Percentiles rank a stretch among this genome's conserved stretches.
phyloP scores from a whole-genome alignment of 2,329 filamentous ascomycete species.

The Pseudogymnoascus sp. region DNA sequence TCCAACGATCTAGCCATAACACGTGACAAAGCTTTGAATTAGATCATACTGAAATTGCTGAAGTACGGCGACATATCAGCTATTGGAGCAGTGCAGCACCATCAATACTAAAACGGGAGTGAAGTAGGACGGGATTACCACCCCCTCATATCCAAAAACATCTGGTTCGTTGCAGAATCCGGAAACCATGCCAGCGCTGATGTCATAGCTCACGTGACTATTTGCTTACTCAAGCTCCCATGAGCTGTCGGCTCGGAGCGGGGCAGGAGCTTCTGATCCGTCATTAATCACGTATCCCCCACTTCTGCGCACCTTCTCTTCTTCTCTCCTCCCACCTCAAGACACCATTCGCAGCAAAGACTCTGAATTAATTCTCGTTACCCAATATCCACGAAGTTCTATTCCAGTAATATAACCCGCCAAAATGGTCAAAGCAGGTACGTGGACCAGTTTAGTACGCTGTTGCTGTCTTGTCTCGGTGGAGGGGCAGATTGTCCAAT shows the following conservation, averaged over 20 bases:
- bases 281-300: slow-evolving; percentile 7
- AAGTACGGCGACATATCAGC: not conserved
- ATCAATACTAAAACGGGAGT: not conserved
- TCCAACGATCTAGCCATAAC: not conserved
- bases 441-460: slow-evolving; percentile 28
- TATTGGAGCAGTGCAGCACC: not conserved
- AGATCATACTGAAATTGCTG: not conserved
- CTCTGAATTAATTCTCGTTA: not conserved
- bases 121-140: not conserved
- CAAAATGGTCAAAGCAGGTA: slow-evolving; percentile 99
- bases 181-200: not conserved
- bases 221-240: not conserved
- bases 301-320: slow-evolving; percentile 1
- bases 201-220: not conserved
- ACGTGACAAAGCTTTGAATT: not conserved
- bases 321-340: not conserved
- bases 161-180: not conserved
- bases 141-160: not conserved
- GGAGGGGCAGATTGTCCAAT: slow-evolving; percentile 15
- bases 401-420: slow-evolving; percentile 31
- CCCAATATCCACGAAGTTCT: not conserved
- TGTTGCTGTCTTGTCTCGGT: slow-evolving; percentile 15
- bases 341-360: not conserved
- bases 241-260: slow-evolving; percentile 5
- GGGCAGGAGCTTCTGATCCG: slow-evolving; percentile 4